Conservation (phyloP, 2,329 filamentous ascomycete genomes). For the Clathrospora elynae region DNA sequence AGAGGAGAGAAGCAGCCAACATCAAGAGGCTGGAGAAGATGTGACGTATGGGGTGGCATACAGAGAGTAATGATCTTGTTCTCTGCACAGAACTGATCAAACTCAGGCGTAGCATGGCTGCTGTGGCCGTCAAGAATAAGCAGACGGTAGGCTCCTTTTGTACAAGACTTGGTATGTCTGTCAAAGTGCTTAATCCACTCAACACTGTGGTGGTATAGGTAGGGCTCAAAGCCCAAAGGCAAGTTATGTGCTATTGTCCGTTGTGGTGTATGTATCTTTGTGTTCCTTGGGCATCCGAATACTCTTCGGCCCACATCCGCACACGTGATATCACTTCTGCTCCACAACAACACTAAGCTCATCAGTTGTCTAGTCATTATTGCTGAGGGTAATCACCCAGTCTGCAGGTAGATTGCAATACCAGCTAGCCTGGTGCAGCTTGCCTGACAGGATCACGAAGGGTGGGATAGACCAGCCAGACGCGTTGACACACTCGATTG, state of each 20-base stretch:
- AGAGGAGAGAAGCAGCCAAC: constrained; percentile 41
- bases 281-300: no score
- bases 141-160: constrained; percentile 39
- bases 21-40: constrained; percentile 50
- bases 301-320: no score
- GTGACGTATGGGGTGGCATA: constrained; percentile 27
- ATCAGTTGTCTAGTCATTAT: constrained; percentile 45
- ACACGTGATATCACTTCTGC: no score
- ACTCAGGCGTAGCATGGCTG: constrained; percentile 43
- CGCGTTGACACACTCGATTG: no score
- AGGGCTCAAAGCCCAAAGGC: no score
- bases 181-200: constrained; percentile 49
- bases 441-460: constrained; percentile 13
- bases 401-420: constrained; percentile 1
- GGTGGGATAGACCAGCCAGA: no score
- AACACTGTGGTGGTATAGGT: no score
- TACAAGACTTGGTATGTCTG: constrained; percentile 29
- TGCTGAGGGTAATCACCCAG: constrained; percentile 27
- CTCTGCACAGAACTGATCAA: constrained; percentile 42
- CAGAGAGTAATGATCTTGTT: constrained; percentile 42
- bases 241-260: no score
- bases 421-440: constrained; percentile 3
- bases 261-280: no score
- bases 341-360: constrained; percentile 37
- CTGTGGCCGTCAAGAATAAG: constrained; percentile 48